These are phyloP conservation scores for Spiromastix sp. DNA, from an alignment of 2,329 filamentous ascomycete species.

Conservation along the genomic window DNA sequence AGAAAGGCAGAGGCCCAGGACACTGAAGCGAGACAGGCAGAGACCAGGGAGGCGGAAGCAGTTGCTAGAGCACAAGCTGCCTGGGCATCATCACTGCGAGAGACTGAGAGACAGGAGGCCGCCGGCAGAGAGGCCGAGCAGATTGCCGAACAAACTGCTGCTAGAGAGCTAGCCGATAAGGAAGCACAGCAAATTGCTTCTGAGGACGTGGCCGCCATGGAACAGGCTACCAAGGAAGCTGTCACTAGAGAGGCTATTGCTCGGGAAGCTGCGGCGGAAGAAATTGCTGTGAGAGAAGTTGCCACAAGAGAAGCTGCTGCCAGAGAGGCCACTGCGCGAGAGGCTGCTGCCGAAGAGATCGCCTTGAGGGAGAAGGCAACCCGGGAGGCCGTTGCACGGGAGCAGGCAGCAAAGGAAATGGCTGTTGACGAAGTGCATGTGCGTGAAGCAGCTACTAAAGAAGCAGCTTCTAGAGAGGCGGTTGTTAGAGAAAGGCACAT, in stretches of 20 bases:
- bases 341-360: neutral
- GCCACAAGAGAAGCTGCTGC: constrained; percentile 1
- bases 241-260: constrained; percentile 22
- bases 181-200: constrained; percentile 9
- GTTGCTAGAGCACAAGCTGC: neutral
- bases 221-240: constrained; percentile 8
- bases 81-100: neutral
- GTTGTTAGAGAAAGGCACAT: constrained; percentile 9
- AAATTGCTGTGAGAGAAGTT: constrained; percentile 1
- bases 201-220: constrained; percentile 7
- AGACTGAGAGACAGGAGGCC: constrained; percentile 1
- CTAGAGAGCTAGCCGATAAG: constrained; percentile 6
- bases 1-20: neutral
- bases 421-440: constrained; percentile 5
- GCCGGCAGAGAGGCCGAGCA: constrained; percentile 12
- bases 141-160: constrained; percentile 1
- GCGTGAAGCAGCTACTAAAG: constrained; percentile 12
- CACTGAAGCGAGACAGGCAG: neutral
- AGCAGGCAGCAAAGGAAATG: constrained; percentile 3
- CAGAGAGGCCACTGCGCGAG: neutral
- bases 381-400: constrained; percentile 1
- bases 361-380: constrained; percentile 2
- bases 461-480: constrained; percentile 9
- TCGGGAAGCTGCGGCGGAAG: constrained; percentile 2
- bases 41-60: neutral